phyloP scores from a whole-genome alignment of 2,329 filamentous ascomycete genomes.

The Ophiognomonia clavigignenti-juglandacearum region DNA sequence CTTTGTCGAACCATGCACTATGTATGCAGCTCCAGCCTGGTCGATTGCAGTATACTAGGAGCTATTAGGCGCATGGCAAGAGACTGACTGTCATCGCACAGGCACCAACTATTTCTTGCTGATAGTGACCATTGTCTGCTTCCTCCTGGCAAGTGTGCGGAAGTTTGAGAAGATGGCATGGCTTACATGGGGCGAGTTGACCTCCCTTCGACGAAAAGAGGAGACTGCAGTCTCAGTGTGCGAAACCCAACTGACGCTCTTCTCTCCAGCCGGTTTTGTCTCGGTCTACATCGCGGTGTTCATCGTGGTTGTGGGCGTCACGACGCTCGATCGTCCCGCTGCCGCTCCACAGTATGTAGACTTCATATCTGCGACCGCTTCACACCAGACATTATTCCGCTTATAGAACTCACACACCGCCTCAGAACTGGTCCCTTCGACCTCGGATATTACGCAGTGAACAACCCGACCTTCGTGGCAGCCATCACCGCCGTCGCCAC shows the following conservation, averaged over 20 bases:
- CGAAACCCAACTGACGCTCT: background rate
- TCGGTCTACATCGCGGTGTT: conserved; percentile 20
- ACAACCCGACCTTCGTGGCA: conserved; percentile 18
- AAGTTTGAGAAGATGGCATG: conserved; percentile 16
- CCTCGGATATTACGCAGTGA: conserved; percentile 17
- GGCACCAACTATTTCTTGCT: conserved; percentile 14
- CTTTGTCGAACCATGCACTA: conserved; percentile 11
- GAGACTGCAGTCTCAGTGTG: background rate
- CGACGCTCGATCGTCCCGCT: conserved; percentile 18
- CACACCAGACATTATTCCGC: background rate
- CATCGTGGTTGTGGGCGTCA: conserved; percentile 24
- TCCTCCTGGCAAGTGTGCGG: conserved; percentile 9
- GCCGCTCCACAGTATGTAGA: conserved; percentile 16
- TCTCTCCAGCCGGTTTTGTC: conserved; percentile 7
- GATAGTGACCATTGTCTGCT: conserved; percentile 5
- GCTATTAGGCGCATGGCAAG: background rate
- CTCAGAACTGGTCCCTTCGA: conserved; percentile 18
- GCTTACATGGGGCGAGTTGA: conserved; percentile 9
- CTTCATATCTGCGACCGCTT: background rate
- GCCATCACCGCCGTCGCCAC: conserved; percentile 16
- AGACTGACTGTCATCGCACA: background rate
- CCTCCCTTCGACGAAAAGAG: too few relatives aligned
- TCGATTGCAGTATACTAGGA: too few relatives aligned
- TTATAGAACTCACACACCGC: background rate
- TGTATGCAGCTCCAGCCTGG: too few relatives aligned